Evolutionary conservation across 306 rosid species (phyloP).

Genomic region (Quercus suber): DNA sequence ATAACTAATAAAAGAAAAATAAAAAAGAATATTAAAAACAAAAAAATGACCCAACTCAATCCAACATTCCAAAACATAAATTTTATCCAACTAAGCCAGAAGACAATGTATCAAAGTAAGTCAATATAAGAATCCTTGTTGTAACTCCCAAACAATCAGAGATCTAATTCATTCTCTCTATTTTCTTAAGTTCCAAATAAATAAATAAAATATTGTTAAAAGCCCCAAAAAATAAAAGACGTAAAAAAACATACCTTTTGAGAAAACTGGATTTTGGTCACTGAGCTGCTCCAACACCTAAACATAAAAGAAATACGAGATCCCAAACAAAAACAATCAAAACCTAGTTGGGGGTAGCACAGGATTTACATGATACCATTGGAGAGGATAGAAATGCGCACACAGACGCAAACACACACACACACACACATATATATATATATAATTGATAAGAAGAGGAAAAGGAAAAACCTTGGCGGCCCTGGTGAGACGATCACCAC

Average conservation of each 20-base stretch:
- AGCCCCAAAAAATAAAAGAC: background rate
- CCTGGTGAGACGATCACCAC: slow-evolving; percentile 82
- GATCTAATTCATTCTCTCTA: background rate
- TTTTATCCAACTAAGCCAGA: background rate
- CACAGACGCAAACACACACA: no score
- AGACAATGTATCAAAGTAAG: background rate
- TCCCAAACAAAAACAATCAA: background rate
- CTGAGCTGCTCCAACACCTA: slow-evolving; percentile 80
- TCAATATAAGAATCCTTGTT: background rate
- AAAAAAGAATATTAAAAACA: no score
- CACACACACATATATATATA: no score
- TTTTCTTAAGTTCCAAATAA: background rate
- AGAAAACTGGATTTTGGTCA: slow-evolving; percentile 72
- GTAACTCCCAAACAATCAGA: background rate
- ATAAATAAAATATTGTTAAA: no score
- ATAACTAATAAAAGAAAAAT: background rate
- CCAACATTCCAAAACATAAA: background rate
- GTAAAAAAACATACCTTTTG: slow-evolving; percentile 24
- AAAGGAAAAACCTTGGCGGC: slow-evolving; percentile 53
- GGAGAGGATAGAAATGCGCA: background rate
- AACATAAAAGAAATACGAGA: background rate
- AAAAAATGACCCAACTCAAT: background rate
- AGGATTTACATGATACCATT: background rate
- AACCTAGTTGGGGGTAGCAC: background rate
- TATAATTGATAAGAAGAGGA: background rate